Evolutionary conservation across 305 asterid genomes (phyloP), one percentile per base, ranked within the genome.

Genomic region (Petunia hybrid): DNA sequence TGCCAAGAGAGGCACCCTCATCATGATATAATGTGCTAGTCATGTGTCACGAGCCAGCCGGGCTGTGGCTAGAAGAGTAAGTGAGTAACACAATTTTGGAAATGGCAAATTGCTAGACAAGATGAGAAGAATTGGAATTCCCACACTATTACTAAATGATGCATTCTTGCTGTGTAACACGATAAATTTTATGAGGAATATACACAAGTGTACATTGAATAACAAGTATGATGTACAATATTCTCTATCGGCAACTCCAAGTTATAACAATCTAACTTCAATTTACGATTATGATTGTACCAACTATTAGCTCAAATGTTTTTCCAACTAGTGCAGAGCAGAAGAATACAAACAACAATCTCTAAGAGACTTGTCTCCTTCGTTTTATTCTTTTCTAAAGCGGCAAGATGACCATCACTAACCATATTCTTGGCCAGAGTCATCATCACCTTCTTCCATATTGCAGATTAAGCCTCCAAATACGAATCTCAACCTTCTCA

Each of bases 381-480:
- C 98, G 83, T 80, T 95, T 95, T 66, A 95, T 86, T 83, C 98
- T n/a, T 87, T 83, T 93, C 98, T 5, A 91, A 85, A 4, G 98
- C 98, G 5, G 97, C 98, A 43, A 93, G 73, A 64, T 42, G 84
- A 35, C 81, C 84, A 46, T 82, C 94, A 13, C 66, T 84, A 5
- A 87, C 95, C 78, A 80, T 86, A 10, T 56, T 85, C 65, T 88
- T 84, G 59, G 78, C 76, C 80, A 46, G 76, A 80, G 14, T 78
- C 75, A 53, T 73, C 91, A 4, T 14, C 87, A 40, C 80, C 90
- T 40, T 86, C 93, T 2, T 84, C 94, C 83, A 98, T 87, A 83
- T 91, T 93, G 75, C 97, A 87, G 43, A 87, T 90, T 83, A 95
- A 83, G 41, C 97, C 93, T 81, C 99, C 99, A 86, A 90, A 94